phyloP scores from a whole-genome alignment of 2,329 filamentous ascomycete genomes.

The Diplodia intermedia region DNA sequence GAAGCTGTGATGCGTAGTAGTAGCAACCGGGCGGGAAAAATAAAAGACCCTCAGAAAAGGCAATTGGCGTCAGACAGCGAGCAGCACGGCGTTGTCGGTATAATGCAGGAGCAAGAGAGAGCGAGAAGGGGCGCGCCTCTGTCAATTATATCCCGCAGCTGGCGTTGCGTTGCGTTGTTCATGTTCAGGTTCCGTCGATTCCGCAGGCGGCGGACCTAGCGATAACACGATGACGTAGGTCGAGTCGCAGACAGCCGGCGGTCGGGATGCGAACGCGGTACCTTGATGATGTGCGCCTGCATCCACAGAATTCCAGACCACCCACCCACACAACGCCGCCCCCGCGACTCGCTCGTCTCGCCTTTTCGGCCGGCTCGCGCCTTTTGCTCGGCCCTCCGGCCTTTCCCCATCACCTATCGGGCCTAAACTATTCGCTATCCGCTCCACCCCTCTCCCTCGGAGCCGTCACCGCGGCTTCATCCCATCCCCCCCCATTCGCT shows the following conservation, averaged over 20 bases:
- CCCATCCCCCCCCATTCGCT: too few species aligned
- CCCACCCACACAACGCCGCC: too few species aligned
- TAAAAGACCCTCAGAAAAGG: too few species aligned
- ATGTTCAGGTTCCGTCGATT: conserved; percentile 14
- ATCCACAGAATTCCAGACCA: not conserved
- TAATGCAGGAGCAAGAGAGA: too few species aligned
- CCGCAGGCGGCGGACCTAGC: not conserved
- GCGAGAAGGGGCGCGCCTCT: not conserved
- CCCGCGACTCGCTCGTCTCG: not conserved
- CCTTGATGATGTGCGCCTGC: not conserved
- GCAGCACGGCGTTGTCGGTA: not conserved
- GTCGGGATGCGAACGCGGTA: not conserved
- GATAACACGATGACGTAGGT: conserved; percentile 5
- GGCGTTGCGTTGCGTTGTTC: too few species aligned
- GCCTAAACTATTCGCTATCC: too few species aligned
- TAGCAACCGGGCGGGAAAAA: too few species aligned
- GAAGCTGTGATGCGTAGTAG: not conserved
- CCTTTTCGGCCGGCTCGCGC: conserved; percentile 20
- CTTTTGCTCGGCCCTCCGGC: conserved; percentile 11
- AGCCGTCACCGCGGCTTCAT: not conserved
- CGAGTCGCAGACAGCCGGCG: not conserved
- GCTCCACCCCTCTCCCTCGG: not conserved
- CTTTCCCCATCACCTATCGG: not conserved
- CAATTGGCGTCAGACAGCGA: not conserved
- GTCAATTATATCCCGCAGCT: not conserved